phyloP scores from a whole-genome alignment of 208 protist genomes.

The Angomonas deanei region DNA sequence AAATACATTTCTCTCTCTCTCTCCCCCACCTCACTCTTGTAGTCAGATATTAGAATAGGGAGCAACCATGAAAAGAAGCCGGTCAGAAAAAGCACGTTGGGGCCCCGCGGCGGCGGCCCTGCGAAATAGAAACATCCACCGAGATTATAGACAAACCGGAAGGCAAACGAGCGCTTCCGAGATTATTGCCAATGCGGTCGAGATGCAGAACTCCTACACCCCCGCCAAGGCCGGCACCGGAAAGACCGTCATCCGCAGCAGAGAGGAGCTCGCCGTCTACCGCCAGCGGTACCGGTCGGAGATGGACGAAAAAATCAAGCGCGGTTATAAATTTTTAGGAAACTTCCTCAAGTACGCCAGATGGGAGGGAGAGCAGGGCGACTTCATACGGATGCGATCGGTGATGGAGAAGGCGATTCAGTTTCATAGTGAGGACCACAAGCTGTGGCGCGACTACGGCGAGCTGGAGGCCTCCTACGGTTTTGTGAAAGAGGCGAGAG shows the following conservation, averaged over 20 bases:
- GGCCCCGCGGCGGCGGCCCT: conserved; percentile 77
- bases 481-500: conserved; percentile 96
- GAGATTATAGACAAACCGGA: conserved; percentile 58
- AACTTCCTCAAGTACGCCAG: conserved; percentile 96
- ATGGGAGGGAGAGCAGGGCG: conserved; percentile 97
- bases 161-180: conserved; percentile 97
- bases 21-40: not conserved
- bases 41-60: conserved; percentile 10
- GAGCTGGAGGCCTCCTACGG: conserved; percentile 97
- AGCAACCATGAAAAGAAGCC: conserved; percentile 2
- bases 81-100: too few relatives aligned
- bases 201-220: conserved; percentile 85
- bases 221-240: conserved; percentile 49
- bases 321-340: conserved; percentile 63
- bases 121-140: conserved; percentile 52
- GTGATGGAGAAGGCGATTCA: conserved; percentile 95
- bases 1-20: conserved; percentile 10
- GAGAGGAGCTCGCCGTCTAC: conserved; percentile 94
- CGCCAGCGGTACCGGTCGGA: conserved; percentile 90
- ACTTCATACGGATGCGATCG: conserved; percentile 92
- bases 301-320: conserved; percentile 92
- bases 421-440: conserved; percentile 86
- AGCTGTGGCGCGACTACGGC: conserved; percentile 96
- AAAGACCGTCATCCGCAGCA: conserved; percentile 93
- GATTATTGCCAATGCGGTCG: conserved; percentile 95